Evolutionary conservation across 192 early-diverging fungal genomes (phyloP), one percentile per base, ranked within the genome.

Genomic region (Mortierella claussenii): DNA sequence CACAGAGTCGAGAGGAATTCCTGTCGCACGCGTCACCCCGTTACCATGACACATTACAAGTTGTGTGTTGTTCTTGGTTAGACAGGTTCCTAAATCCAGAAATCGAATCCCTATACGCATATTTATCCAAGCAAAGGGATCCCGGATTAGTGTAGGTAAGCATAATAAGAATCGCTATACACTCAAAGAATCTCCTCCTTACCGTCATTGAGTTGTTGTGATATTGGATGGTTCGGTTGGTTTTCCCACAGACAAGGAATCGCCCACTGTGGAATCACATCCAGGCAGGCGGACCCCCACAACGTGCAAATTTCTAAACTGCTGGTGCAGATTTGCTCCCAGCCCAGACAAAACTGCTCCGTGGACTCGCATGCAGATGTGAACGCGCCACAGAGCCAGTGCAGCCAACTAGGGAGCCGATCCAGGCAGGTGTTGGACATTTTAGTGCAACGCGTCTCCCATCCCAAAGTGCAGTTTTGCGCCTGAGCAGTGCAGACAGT

Each of bases 191-290:
- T 7, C n/a, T 17, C 28, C 31, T 18, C 8, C 51, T 69, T 62
- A 82, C 81, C 81, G 54, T 79, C 81, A 0, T 40, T 28, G 4
- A 82, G 46, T 48, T 82, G 81, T 23, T 65, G 76, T 18, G 48
- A 4, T 24, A 82, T 55, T 21, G 59, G 28, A 42, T 79, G 65
- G 18, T 48, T 66, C 21, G 68, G 64, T 48, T 82, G 76, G 47
- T 82, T 82, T 26, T 82, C 76, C 75, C 75, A 82, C 5, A 82
- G 55, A 37, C 81, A 82, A 3, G n/a, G 30, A 8, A 81, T 18
- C 8, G 64, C 46, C 73, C 68, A 66, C 10, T 61, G 47, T 2
- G 80, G 80, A 18, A 78, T 28, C 1, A 65, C 45, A 30, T 51
- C 59, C 40, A 46, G 17, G 31, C 81, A 82, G 27, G 69, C 61